A percentile compares a stretch with the other conserved stretches of the same genome.
These are phyloP conservation scores for Fallopia convolvulus DNA, from an alignment of 148 eudicot species.

Conservation along the genomic window DNA sequence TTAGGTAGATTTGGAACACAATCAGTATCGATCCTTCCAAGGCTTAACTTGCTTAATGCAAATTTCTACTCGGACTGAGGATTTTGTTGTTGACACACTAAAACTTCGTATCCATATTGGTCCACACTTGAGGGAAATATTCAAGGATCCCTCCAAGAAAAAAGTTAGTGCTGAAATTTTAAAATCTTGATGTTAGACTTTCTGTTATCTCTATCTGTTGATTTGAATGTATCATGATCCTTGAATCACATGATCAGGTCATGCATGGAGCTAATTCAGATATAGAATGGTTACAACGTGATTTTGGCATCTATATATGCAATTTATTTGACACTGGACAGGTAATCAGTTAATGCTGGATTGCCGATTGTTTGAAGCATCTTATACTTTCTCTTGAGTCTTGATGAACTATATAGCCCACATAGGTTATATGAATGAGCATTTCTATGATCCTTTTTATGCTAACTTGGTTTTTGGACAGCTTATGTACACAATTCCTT, in stretches of 20 bases:
- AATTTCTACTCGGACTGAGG: constrained; percentile 93
- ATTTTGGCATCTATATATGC: constrained; percentile 92
- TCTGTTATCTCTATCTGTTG: neutral
- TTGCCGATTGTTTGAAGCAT: constrained; percentile 3
- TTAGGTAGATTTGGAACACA: constrained; percentile 95
- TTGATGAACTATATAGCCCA: neutral
- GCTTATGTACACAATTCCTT: neutral
- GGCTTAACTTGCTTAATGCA: constrained; percentile 98
- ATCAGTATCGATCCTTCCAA: constrained; percentile 88
- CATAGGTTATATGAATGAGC: neutral
- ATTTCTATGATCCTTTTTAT: neutral
- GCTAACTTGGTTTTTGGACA: neutral
- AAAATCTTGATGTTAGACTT: neutral
- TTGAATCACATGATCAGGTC: constrained; percentile 37
- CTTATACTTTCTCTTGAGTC: neutral
- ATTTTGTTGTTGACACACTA: constrained; percentile 88
- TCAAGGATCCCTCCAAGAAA: constrained; percentile 73
- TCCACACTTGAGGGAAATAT: constrained; percentile 81
- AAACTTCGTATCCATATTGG: constrained; percentile 82
- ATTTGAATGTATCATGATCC: constrained; percentile 5
- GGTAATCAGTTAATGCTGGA: constrained; percentile 19
- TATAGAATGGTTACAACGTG: constrained; percentile 91
- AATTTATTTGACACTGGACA: constrained; percentile 90
- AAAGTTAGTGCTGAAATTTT: constrained; percentile 42
- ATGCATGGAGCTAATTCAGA: constrained; percentile 99